A percentile compares a stretch with the other conserved stretches of the same genome.
Evolutionary conservation across 305 asterid genomes (phyloP).

Genomic region (Rubia peregrina): DNA sequence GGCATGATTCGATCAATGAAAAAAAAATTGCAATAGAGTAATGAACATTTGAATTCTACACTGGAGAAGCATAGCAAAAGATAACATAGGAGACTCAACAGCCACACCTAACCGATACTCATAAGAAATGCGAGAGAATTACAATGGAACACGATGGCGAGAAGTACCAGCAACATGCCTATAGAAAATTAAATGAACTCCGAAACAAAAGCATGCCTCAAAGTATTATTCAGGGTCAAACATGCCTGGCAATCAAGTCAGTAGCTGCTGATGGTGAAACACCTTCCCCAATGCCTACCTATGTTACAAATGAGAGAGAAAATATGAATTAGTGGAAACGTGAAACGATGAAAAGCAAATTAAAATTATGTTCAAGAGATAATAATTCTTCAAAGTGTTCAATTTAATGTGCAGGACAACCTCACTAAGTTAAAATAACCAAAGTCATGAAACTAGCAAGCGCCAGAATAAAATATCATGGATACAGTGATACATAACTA

Average conservation of each 20-base stretch:
- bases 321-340: conserved; percentile 7
- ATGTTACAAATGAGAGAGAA: conserved; percentile 15
- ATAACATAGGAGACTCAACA: not conserved
- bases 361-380: not conserved
- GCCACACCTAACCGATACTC: not conserved
- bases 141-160: not conserved
- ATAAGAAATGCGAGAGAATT: not conserved
- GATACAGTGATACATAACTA: not conserved
- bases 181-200: conserved; percentile 6
- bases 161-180: conserved; percentile 2
- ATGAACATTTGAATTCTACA: not conserved
- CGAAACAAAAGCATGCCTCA: conserved; percentile 21
- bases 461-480: not conserved
- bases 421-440: not conserved
- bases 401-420: not conserved
- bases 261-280: conserved; percentile 99
- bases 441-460: not conserved
- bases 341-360: not conserved
- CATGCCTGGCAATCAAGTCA: conserved; percentile 94
- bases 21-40: not conserved
- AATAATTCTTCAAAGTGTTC: not conserved
- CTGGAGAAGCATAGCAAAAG: not conserved
- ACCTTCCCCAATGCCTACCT: conserved; percentile 99
- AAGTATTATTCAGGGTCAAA: conserved; percentile 20
- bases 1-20: not conserved